A percentile compares a stretch with the other conserved stretches of the same genome.
Conservation (phyloP, 1,284 basidiomycete genomes). For the Pulveroboletus ridleyi region DNA sequence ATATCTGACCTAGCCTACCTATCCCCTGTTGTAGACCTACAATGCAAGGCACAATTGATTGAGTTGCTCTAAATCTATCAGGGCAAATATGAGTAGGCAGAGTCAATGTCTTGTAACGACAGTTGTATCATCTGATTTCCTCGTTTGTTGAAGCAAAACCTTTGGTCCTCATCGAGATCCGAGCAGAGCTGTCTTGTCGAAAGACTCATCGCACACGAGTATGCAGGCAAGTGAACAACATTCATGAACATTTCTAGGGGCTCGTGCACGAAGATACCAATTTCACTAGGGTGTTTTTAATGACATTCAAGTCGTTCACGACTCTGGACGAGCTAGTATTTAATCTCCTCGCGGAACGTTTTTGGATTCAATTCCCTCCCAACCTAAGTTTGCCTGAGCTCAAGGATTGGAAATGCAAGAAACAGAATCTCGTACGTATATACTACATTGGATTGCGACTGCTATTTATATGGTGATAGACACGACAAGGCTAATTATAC, state of each 20-base stretch:
- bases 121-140: slow-evolving; percentile 45
- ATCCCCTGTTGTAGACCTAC: no score
- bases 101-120: no score
- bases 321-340: slow-evolving; percentile 66
- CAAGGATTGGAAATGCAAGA: slow-evolving; percentile 71
- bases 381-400: slow-evolving; percentile 58
- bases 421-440: slow-evolving; percentile 74
- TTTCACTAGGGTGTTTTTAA: slow-evolving; percentile 80
- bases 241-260: neutral
- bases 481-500: slow-evolving; percentile 62
- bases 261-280: slow-evolving; percentile 48
- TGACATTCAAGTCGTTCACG: slow-evolving; percentile 86
- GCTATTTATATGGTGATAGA: slow-evolving; percentile 57
- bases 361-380: slow-evolving; percentile 66
- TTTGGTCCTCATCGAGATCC: slow-evolving; percentile 76
- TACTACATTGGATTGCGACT: neutral
- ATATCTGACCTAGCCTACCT: no score
- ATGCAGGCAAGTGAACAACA: slow-evolving; percentile 48
- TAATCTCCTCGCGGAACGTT: slow-evolving; percentile 69
- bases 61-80: no score
- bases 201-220: slow-evolving; percentile 75
- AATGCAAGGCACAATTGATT: no score
- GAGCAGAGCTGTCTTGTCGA: slow-evolving; percentile 62
- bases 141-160: slow-evolving; percentile 54
- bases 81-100: no score